phyloP scores from a whole-genome alignment of 345 rosid species.

The Bretschneidera sinensis region DNA sequence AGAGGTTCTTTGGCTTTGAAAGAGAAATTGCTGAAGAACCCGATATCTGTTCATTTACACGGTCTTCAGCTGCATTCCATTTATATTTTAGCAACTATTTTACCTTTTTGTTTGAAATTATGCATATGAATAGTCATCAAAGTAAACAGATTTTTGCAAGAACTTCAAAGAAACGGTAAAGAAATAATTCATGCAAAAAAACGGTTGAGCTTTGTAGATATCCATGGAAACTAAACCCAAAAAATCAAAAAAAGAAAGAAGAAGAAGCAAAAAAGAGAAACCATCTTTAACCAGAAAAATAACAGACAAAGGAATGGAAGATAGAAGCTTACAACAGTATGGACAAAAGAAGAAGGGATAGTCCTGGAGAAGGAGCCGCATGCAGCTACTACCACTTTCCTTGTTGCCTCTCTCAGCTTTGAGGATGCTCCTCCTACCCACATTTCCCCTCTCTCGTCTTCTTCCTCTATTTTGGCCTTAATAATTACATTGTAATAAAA shows the following conservation, averaged over 20 bases:
- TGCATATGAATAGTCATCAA: no score
- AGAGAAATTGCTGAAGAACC: background rate
- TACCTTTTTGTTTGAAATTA: background rate
- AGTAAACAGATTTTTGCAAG: no score
- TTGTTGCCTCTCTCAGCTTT: slow-evolving; percentile 52
- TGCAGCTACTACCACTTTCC: slow-evolving; percentile 56
- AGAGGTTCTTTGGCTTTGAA: background rate
- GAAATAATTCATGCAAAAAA: background rate
- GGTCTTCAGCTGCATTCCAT: background rate
- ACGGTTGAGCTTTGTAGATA: background rate
- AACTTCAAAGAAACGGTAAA: no score
- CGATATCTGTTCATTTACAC: background rate
- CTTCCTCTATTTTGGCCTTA: no score
- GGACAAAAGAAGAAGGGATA: slow-evolving; percentile 20
- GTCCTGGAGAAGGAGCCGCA: slow-evolving; percentile 58
- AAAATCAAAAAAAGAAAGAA: background rate
- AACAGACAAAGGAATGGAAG: no score
- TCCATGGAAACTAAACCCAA: background rate
- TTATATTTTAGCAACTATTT: background rate
- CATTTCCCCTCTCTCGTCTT: slow-evolving; percentile 14
- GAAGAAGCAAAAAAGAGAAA: background rate
- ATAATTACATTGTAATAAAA: no score
- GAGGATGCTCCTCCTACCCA: slow-evolving; percentile 36
- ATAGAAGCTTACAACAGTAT: slow-evolving; percentile 24
- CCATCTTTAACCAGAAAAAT: no score